Percentiles rank a stretch among this genome's conserved stretches.
Conservation (phyloP, 73 alveolate genomes). For the Tetrahymena borealis region DNA sequence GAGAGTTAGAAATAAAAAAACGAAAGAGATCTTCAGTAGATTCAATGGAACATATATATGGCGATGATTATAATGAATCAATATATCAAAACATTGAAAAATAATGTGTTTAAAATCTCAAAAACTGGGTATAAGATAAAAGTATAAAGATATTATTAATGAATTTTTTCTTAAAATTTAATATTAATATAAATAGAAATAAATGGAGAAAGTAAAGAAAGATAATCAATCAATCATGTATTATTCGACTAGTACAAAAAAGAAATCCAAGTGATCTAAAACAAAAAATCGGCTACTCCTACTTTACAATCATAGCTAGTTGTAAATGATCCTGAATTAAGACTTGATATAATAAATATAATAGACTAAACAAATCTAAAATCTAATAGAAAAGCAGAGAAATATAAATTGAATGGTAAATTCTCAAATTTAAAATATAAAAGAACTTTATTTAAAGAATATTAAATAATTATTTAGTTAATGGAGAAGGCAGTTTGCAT, state of each 20-base stretch:
- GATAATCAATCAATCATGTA: background rate
- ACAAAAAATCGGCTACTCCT: background rate
- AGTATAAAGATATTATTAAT: background rate
- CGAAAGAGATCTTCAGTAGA: background rate
- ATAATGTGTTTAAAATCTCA: background rate
- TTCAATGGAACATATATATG: background rate
- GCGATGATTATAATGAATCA: background rate
- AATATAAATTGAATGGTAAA: background rate
- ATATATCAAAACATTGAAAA: background rate
- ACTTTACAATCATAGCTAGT: background rate
- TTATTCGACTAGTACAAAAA: background rate
- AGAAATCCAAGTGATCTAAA: background rate
- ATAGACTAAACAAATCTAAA: background rate
- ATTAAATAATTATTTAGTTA: background rate
- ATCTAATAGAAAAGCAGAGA: background rate
- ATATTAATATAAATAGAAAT: background rate
- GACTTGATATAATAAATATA: background rate
- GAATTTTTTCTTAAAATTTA: background rate
- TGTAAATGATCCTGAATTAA: background rate
- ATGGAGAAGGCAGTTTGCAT: background rate
- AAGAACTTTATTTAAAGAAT: background rate
- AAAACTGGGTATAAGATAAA: background rate
- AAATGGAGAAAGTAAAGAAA: background rate
- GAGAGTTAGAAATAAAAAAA: background rate
- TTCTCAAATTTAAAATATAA: background rate